Base-by-base conservation (phyloP, 257 asterid species). In the Craterostigma plantagineum region DNA sequence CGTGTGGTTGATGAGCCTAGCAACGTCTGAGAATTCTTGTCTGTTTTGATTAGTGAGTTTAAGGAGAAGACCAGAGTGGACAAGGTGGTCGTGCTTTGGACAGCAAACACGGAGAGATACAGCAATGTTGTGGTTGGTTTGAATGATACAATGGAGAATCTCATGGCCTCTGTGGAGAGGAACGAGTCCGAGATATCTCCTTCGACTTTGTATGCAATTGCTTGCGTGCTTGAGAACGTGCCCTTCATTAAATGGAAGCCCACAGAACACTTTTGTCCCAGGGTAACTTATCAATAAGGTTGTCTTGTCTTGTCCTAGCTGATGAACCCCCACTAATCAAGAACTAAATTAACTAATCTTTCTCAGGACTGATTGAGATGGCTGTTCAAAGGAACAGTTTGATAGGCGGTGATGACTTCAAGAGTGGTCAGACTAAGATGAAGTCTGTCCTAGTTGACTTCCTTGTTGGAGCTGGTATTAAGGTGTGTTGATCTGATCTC, bases 381-480 rank as follows among this genome's bases (percentile, higher is more conserved):
- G 95, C 98, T 14, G 83, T 82, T 42, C 61, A 63, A 49, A 67
- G 75, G 64, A 90, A 90, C 66, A 62, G 79, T 50, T 72, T 82
- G 69, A 90, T 90, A 7, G 98, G 93, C 46, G 98, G 98, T 27
- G 95, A 90, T 51, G 98, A 90, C 34, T 90, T 90, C 58, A 90
- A 90, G 81, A 90, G 98, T 54, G 98, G 98, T 9, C 98, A 90
- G 48, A 90, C 98, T 14, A 90, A 90, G 69, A 90, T 90, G 98
- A 90, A 90, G 50, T 90, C 98, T 0, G 98, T 78, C 47, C 83
- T 90, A 6, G 98, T 87, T 18, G 98, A 87, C 67, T 87, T 87
- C 67, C 95, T 87, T 10, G 98, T 90, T 45, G 95, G 98, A 30
- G 98, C 98, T 43, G 95, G 98, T 45, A 90, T 83, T 61, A 90